Evolutionary conservation across 345 rosid species (phyloP), one percentile per base, ranked within the genome.

Genomic region (Citrus glauca): DNA sequence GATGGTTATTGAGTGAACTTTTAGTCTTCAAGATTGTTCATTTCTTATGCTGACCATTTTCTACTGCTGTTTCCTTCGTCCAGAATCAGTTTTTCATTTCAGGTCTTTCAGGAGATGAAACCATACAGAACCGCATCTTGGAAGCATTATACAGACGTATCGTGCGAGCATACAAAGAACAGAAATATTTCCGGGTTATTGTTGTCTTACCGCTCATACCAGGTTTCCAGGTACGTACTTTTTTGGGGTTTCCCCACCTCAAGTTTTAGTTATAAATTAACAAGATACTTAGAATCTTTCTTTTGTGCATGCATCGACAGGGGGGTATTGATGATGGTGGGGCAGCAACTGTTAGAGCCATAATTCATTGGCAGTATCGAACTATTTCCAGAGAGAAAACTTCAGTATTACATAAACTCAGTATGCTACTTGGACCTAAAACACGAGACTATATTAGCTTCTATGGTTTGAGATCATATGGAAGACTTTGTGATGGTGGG

Each of bases 31-130:
- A 13, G n/a, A 37, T 53, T 33, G 40, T 8, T 50, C 30, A 62
- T 73, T 28, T 56, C n/a, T 57, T 37, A 10, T 37, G 66, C 55
- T 40, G 63, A 61, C 77, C 24, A 60, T 9, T 72, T 59, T 67
- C 69, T 4, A 27, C 27, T 78, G 56, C 55, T 38, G 73, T 68
- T 73, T 20, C 68, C 74, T 81, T 65, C 80, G 83, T 82, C 69
- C 89, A 95, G 99, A 95, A 95, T 79, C 99, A 95, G 67, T 93
- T 93, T 81, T 89, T 92, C 86, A 92, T 95, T 84, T 95, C 98
- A 25, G 99, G 99, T 30, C 92, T 93, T 71, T 86, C 84, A 17
- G 89, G 86, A 76, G 98, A 95, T 57, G 98, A 93, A 30, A 81
- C 80, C 2, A 91, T 95, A 72, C 91, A 91, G 79, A 95, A 95